Percentiles rank a stretch among this genome's conserved stretches.
phyloP scores from a whole-genome alignment of 2,329 filamentous ascomycete species.

The Biscogniauxia sp. region DNA sequence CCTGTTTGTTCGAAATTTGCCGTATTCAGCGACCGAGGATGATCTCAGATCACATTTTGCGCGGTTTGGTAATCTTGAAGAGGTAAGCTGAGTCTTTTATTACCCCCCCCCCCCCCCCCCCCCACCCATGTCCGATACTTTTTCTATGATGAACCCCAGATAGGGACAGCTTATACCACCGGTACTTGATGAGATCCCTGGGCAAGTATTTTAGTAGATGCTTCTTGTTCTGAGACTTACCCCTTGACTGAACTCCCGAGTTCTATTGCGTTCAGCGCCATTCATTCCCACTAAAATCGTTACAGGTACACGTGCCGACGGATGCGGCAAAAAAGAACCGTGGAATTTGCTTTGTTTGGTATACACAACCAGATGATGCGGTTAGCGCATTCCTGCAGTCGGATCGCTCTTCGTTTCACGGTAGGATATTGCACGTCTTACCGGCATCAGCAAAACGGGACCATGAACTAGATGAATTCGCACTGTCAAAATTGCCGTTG shows the following conservation, averaged over 20 bases:
- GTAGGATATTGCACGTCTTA: slow-evolving; percentile 85
- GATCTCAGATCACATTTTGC: slow-evolving; percentile 73
- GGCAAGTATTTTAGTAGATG: slow-evolving; percentile 99
- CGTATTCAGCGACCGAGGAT: slow-evolving; percentile 74
- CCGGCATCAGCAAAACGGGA: slow-evolving; percentile 81
- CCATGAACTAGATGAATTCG: slow-evolving; percentile 80
- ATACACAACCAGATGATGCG: slow-evolving; percentile 67
- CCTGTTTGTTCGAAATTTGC: slow-evolving; percentile 85
- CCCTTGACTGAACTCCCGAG: slow-evolving; percentile 29
- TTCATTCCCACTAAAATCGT: slow-evolving; percentile 41
- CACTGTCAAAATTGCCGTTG: slow-evolving; percentile 84
- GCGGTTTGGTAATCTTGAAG: slow-evolving; percentile 73
- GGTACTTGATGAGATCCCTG: slow-evolving; percentile 87
- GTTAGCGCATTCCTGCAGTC: slow-evolving; percentile 74
- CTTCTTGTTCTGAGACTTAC: slow-evolving; percentile 77
- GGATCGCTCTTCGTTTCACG: slow-evolving; percentile 87
- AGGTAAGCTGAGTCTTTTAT: slow-evolving; percentile 63
- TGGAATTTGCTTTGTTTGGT: slow-evolving; percentile 88
- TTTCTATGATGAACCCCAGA: slow-evolving; percentile 93
- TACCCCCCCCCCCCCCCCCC: too few relatives aligned
- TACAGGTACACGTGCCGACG: slow-evolving; percentile 80
- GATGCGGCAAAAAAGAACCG: slow-evolving; percentile 73
- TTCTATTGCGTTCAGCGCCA: slow-evolving; percentile 19
- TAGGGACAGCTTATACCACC: slow-evolving; percentile 99
- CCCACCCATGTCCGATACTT: slow-evolving; percentile 21